Percentiles rank a stretch among this genome's conserved stretches.
phyloP scores from a whole-genome alignment of 495 filamentous ascomycete genomes.

The Daldinia vernicosa region DNA sequence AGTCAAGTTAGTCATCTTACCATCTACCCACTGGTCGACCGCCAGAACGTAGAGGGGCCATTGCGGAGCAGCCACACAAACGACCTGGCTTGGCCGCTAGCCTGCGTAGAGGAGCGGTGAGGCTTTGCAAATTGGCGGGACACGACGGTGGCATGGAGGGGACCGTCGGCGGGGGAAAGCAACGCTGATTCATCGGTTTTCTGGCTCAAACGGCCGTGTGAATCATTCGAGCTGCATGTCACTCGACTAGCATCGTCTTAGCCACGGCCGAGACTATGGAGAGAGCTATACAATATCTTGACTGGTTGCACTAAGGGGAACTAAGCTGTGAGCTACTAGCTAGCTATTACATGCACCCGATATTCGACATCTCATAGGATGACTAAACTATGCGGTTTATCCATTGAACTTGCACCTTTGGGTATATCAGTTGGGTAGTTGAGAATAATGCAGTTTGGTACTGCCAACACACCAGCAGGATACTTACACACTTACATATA shows the following conservation, averaged over 20 bases:
- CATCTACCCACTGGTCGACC: slow-evolving; percentile 29
- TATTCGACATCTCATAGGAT: slow-evolving; percentile 21
- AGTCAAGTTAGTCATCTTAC: slow-evolving; percentile 22
- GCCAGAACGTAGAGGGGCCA: slow-evolving; percentile 34
- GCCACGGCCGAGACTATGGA: slow-evolving; percentile 8
- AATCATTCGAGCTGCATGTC: slow-evolving; percentile 37
- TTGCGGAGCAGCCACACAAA: slow-evolving; percentile 32
- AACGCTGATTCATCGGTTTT: slow-evolving; percentile 23
- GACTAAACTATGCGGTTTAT: slow-evolving; percentile 27
- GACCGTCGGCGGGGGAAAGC: slow-evolving; percentile 23
- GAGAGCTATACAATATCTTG: slow-evolving; percentile 4
- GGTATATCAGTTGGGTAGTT: not conserved
- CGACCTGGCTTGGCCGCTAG: slow-evolving; percentile 15
- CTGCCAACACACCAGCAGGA: slow-evolving; percentile 21
- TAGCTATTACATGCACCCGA: not conserved
- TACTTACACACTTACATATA: slow-evolving; percentile 7
- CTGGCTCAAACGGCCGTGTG: slow-evolving; percentile 19
- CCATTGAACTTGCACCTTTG: not conserved
- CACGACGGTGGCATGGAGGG: slow-evolving; percentile 10
- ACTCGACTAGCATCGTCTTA: slow-evolving; percentile 12
- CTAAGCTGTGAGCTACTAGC: not conserved
- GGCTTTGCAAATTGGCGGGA: slow-evolving; percentile 38
- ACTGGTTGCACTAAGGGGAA: slow-evolving; percentile 10
- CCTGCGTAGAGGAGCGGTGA: slow-evolving; percentile 34
- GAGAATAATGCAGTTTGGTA: not conserved